phyloP scores from a whole-genome alignment of 2,329 filamentous ascomycete genomes.

The Botrytis galanthina region DNA sequence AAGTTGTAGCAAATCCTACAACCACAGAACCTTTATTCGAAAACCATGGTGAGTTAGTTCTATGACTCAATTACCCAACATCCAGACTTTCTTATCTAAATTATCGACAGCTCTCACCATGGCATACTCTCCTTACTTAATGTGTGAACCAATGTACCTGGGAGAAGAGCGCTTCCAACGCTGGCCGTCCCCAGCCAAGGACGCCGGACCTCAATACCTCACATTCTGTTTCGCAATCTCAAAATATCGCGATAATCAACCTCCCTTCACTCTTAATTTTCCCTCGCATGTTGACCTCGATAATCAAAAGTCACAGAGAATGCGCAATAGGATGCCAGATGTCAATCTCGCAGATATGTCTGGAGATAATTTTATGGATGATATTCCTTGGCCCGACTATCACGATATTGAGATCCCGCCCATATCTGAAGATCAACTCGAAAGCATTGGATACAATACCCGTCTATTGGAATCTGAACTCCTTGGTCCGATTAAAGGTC shows the following conservation, averaged over 20 bases:
- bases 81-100: background rate
- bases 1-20: background rate
- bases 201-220: background rate
- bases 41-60: constrained; percentile 9
- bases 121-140: background rate
- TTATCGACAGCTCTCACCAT: background rate
- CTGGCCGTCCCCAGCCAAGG: background rate
- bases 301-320: background rate
- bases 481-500: background rate
- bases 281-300: background rate
- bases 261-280: background rate
- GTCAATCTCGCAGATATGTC: constrained; percentile 1
- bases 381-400: background rate
- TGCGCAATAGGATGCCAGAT: background rate
- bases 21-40: background rate
- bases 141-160: background rate
- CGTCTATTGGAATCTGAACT: background rate
- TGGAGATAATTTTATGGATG: background rate
- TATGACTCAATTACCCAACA: background rate
- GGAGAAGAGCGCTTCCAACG: background rate
- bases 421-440: background rate
- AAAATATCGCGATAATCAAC: background rate
- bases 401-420: background rate
- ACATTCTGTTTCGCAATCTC: background rate
- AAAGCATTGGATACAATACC: background rate